Evolutionary conservation across 2,329 filamentous ascomycete species (phyloP).

Genomic region (Cladosporium sp.): DNA sequence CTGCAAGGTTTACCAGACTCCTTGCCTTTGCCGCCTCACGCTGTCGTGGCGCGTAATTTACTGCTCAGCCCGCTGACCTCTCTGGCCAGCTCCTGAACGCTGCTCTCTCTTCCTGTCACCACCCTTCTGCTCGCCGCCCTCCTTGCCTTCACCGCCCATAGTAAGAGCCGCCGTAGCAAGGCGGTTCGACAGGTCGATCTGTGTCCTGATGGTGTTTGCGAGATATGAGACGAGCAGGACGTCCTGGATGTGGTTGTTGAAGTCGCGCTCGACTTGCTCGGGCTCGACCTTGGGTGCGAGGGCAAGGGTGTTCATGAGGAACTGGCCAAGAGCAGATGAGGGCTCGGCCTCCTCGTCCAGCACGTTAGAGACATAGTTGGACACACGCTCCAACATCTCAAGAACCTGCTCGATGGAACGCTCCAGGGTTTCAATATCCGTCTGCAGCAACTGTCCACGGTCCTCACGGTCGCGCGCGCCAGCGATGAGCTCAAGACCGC

Average conservation of each 20-base stretch:
- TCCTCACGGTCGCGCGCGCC: slow-evolving; percentile 73
- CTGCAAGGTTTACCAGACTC: background rate
- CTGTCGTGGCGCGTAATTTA: slow-evolving; percentile 13
- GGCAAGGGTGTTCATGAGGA: slow-evolving; percentile 86
- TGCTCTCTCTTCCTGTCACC: slow-evolving; percentile 17
- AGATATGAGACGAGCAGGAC: slow-evolving; percentile 97
- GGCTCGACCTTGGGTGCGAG: slow-evolving; percentile 91
- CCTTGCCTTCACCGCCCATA: slow-evolving; percentile 33
- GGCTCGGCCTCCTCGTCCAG: slow-evolving; percentile 89
- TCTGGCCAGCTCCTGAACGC: slow-evolving; percentile 23
- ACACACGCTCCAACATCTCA: slow-evolving; percentile 82
- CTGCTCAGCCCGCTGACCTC: slow-evolving; percentile 27
- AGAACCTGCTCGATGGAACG: slow-evolving; percentile 81
- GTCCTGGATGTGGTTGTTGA: slow-evolving; percentile 99
- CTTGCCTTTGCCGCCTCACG: background rate
- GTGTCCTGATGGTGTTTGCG: slow-evolving; percentile 96
- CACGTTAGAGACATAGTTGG: slow-evolving; percentile 85
- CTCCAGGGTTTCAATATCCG: slow-evolving; percentile 85
- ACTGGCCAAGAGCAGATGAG: slow-evolving; percentile 87
- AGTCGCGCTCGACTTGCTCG: slow-evolving; percentile 88
- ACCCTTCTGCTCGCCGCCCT: slow-evolving; percentile 14
- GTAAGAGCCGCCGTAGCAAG: slow-evolving; percentile 61
- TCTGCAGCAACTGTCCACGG: slow-evolving; percentile 65
- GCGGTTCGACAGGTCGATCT: slow-evolving; percentile 96
- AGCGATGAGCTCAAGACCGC: slow-evolving; percentile 74